Percentiles rank a stretch among this genome's conserved stretches.
These are phyloP conservation scores for Cadophora luteo-olivacea DNA, from an alignment of 2,329 filamentous ascomycete species.

Conservation along the genomic window DNA sequence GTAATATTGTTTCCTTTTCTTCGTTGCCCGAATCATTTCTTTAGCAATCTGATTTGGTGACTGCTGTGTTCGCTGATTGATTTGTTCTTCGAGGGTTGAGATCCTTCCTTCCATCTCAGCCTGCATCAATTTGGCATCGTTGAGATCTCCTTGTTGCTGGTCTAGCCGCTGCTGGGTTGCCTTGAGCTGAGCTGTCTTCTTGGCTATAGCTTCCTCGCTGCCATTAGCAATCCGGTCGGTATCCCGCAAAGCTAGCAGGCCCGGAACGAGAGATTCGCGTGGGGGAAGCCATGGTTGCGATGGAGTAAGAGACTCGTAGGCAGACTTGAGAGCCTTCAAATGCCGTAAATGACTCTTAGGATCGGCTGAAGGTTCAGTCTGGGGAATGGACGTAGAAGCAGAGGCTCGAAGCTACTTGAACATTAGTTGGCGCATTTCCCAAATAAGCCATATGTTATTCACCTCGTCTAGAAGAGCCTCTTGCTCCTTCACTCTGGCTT, in stretches of 20 bases:
- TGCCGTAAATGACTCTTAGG: slow-evolving; percentile 50
- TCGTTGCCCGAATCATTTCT: slow-evolving; percentile 67
- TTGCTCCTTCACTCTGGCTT: slow-evolving; percentile 61
- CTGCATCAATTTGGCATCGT: slow-evolving; percentile 62
- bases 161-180: slow-evolving; percentile 56
- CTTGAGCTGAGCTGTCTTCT: slow-evolving; percentile 52
- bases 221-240: slow-evolving; percentile 69
- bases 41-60: slow-evolving; percentile 65
- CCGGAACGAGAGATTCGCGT: slow-evolving; percentile 71
- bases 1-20: slow-evolving; percentile 63
- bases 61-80: slow-evolving; percentile 63
- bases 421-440: not conserved
- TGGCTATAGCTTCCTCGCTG: slow-evolving; percentile 63
- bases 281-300: slow-evolving; percentile 70
- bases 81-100: slow-evolving; percentile 60
- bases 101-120: slow-evolving; percentile 64
- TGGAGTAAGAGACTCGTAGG: slow-evolving; percentile 68
- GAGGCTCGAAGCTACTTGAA: slow-evolving; percentile 41
- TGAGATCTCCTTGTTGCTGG: slow-evolving; percentile 55
- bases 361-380: slow-evolving; percentile 41
- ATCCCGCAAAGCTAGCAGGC: slow-evolving; percentile 73
- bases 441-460: slow-evolving; percentile 10
- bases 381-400: slow-evolving; percentile 33
- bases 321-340: slow-evolving; percentile 62
- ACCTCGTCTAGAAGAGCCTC: slow-evolving; percentile 58